These are phyloP conservation scores for Alternaria postmessia DNA, from an alignment of 2,329 filamentous ascomycete genomes.

Conservation along the genomic window DNA sequence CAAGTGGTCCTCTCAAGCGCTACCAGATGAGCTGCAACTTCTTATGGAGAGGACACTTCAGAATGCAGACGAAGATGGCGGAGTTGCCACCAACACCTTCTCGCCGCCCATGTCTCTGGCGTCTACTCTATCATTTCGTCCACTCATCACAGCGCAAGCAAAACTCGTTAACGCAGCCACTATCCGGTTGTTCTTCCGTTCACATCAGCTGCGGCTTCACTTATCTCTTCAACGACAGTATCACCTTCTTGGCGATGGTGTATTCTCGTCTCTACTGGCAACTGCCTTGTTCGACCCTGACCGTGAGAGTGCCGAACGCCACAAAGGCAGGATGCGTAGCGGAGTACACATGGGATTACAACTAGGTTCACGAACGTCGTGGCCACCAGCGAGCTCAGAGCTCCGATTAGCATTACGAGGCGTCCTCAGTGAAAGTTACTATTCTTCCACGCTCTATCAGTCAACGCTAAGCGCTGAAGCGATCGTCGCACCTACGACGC, in stretches of 20 bases:
- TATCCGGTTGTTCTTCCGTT: slow-evolving; percentile 77
- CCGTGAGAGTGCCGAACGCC: slow-evolving; percentile 78
- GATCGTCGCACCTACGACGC: slow-evolving; percentile 2
- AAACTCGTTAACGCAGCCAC: slow-evolving; percentile 79
- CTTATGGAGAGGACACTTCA: slow-evolving; percentile 34
- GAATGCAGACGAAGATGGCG: not conserved
- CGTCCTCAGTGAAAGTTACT: slow-evolving; percentile 78
- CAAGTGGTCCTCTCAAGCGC: slow-evolving; percentile 5
- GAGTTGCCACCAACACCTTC: slow-evolving; percentile 32
- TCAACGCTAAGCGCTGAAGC: slow-evolving; percentile 23
- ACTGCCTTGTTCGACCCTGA: slow-evolving; percentile 87
- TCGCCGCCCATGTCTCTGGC: slow-evolving; percentile 64
- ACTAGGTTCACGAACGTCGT: slow-evolving; percentile 79
- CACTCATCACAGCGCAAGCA: slow-evolving; percentile 76
- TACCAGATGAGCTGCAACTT: slow-evolving; percentile 41
- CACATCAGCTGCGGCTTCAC: slow-evolving; percentile 76
- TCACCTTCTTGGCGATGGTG: slow-evolving; percentile 83
- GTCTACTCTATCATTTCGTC: slow-evolving; percentile 77
- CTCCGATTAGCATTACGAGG: slow-evolving; percentile 89
- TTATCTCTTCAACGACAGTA: slow-evolving; percentile 79
- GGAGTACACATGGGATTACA: slow-evolving; percentile 80
- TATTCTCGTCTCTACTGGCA: slow-evolving; percentile 81
- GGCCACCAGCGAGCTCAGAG: slow-evolving; percentile 95
- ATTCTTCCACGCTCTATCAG: slow-evolving; percentile 47
- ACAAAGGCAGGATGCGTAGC: slow-evolving; percentile 69